Percentiles rank a stretch among this genome's conserved stretches.
These are phyloP conservation scores for Hsuehochloa calcarea DNA, from an alignment of 176 grass and related monocot genomes.

Conservation along the genomic window DNA sequence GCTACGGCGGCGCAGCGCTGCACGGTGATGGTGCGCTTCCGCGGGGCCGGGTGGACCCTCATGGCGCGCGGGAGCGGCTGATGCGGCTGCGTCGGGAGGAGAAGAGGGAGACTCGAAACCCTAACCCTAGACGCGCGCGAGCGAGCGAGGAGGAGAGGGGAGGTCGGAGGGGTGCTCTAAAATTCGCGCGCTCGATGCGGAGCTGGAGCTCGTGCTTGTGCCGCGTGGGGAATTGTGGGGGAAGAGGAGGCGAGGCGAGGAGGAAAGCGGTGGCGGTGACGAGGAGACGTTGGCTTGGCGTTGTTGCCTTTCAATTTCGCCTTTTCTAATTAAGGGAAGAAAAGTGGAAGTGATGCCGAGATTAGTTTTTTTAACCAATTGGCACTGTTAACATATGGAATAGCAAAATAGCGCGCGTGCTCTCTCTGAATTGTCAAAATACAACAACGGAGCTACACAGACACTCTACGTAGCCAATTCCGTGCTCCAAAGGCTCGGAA, in stretches of 20 bases:
- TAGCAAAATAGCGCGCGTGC: no score
- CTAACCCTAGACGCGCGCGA: background rate
- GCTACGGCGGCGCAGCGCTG: constrained; percentile 27
- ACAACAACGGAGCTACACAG: no score
- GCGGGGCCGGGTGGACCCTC: constrained; percentile 64
- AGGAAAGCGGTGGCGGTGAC: background rate
- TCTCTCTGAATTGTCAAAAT: no score
- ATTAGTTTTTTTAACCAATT: background rate
- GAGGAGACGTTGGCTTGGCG: background rate
- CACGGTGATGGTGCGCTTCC: constrained; percentile 65
- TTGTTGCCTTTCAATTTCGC: background rate
- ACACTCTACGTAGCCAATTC: no score
- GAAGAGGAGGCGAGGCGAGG: background rate
- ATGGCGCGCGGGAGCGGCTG: constrained; percentile 16
- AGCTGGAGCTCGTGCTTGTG: background rate
- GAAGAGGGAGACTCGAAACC: background rate
- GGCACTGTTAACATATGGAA: no score
- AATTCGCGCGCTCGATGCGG: background rate
- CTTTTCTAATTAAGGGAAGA: background rate
- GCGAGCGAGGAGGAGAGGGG: background rate
- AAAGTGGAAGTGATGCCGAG: background rate
- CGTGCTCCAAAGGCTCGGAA: no score
- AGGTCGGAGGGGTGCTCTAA: constrained; percentile 24
- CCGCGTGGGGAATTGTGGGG: background rate
- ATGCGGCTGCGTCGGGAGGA: background rate